Conservation (phyloP, 164 flowering plant genomes). For the Nelumbo lutea region DNA sequence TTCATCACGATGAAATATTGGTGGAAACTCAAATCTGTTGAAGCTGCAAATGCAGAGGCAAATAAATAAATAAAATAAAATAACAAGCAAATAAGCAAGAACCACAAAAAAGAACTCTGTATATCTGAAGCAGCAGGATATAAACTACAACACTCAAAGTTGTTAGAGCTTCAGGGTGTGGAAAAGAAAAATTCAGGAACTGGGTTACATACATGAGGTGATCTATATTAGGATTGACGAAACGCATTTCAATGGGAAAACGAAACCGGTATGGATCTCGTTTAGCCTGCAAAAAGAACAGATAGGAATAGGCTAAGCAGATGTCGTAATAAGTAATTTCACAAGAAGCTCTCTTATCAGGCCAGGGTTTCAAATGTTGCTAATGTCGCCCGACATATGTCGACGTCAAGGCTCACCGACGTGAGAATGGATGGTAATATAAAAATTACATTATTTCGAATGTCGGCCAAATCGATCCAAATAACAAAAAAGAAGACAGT, state of each 20-base stretch:
- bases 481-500: no score
- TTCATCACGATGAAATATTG: slow-evolving; percentile 84
- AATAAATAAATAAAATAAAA: slow-evolving; percentile 3
- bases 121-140: slow-evolving; percentile 4
- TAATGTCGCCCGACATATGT: no score
- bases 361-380: no score
- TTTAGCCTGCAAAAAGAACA: slow-evolving; percentile 71
- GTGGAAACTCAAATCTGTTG: slow-evolving; percentile 87
- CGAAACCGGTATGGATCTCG: slow-evolving; percentile 93
- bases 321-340: not conserved
- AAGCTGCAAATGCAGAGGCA: slow-evolving; percentile 56
- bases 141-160: not conserved
- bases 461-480: no score
- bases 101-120: not conserved
- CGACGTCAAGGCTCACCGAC: no score
- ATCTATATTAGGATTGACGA: slow-evolving; percentile 88
- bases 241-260: slow-evolving; percentile 96
- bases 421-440: no score
- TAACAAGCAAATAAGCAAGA: slow-evolving; percentile 3
- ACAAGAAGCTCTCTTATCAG: not conserved
- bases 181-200: not conserved
- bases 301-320: not conserved
- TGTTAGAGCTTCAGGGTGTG: not conserved
- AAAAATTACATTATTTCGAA: no score
- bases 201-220: slow-evolving; percentile 72